phyloP scores from a whole-genome alignment of 345 rosid species.

The Salix dunnii region DNA sequence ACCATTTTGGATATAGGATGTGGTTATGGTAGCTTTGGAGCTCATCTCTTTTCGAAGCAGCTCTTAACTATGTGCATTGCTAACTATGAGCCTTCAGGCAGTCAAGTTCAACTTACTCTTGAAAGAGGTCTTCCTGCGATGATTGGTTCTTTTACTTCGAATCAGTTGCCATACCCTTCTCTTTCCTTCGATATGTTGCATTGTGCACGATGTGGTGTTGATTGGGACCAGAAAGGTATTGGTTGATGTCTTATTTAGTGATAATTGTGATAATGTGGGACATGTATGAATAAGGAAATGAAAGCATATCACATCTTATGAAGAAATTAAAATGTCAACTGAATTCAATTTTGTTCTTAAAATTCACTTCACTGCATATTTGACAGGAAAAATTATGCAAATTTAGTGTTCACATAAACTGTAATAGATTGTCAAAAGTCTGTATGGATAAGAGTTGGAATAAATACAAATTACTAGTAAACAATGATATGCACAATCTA shows the following conservation, averaged over 20 bases:
- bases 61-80: conserved; percentile 95
- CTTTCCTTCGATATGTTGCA: conserved; percentile 99
- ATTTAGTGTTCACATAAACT: neutral
- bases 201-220: conserved; percentile 86
- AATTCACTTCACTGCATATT: neutral
- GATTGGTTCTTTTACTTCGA: conserved; percentile 75
- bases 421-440: neutral
- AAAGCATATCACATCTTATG: neutral
- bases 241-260: neutral
- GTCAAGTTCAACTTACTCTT: conserved; percentile 95
- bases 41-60: conserved; percentile 77
- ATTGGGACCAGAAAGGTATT: conserved; percentile 96
- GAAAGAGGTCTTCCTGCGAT: conserved; percentile 99
- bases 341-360: neutral
- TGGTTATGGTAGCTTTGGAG: conserved; percentile 99
- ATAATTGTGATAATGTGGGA: neutral
- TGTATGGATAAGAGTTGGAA: neutral
- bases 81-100: conserved; percentile 86
- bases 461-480: neutral
- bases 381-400: neutral
- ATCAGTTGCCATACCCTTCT: conserved; percentile 90
- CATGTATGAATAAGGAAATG: neutral
- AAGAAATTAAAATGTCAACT: neutral
- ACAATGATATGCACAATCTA: neutral
- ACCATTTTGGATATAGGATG: conserved; percentile 96